A percentile compares a stretch with the other conserved stretches of the same genome.
Conservation (phyloP, 768 basidiomycete species). For the Boletus huronensis region DNA sequence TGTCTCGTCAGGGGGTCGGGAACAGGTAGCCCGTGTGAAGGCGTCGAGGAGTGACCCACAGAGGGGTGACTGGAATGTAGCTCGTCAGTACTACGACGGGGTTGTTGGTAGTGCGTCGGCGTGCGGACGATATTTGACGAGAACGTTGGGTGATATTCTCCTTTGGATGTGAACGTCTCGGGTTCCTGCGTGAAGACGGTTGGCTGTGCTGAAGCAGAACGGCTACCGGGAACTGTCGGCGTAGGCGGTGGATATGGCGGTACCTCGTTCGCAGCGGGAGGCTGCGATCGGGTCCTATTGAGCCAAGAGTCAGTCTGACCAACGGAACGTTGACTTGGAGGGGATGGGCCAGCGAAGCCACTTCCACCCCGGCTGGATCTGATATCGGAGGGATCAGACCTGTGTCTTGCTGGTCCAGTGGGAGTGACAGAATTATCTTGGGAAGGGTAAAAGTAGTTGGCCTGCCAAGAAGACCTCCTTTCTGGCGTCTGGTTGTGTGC, state of each 20-base stretch:
- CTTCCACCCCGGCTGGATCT: constrained; percentile 9
- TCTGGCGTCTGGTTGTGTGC: constrained; percentile 24
- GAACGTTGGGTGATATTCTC: constrained; percentile 63
- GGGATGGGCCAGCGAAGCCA: constrained; percentile 12
- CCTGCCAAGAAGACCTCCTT: constrained; percentile 11
- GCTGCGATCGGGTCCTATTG: constrained; percentile 24
- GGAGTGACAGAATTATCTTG: constrained; percentile 17
- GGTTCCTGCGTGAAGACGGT: constrained; percentile 24
- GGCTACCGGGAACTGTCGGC: constrained; percentile 13
- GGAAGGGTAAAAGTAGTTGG: constrained; percentile 15
- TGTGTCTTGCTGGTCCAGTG: constrained; percentile 22
- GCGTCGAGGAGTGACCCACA: constrained; percentile 9
- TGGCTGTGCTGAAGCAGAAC: constrained; percentile 13
- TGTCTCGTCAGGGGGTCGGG: constrained; percentile 24
- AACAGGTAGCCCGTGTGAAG: constrained; percentile 18
- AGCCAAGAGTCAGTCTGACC: constrained; percentile 14
- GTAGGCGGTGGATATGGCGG: constrained; percentile 31
- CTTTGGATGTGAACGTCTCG: constrained; percentile 49
- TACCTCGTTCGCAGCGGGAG: constrained; percentile 12
- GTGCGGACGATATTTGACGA: constrained; percentile 66
- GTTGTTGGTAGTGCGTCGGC: constrained; percentile 52
- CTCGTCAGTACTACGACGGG: constrained; percentile 29
- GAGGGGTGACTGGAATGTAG: constrained; percentile 14
- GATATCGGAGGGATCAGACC: constrained; percentile 21
- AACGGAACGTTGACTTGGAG: constrained; percentile 15